Base-by-base conservation (phyloP, 2,329 filamentous ascomycete genomes). In the Ceratocystis huliohia region DNA sequence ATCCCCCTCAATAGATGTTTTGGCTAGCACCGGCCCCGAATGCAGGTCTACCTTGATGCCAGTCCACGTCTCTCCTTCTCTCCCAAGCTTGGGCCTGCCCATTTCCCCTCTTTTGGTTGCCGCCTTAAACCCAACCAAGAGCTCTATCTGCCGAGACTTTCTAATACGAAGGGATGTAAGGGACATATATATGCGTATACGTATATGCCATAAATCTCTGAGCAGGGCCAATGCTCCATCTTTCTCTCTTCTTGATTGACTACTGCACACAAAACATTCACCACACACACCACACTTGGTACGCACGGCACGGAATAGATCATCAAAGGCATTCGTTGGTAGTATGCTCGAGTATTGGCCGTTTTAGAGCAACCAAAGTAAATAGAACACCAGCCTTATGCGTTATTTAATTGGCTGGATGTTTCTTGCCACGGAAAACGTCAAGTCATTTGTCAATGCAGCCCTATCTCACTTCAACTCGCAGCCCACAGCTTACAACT, bases 401-500 rank as follows among this genome's bases (percentile, higher is more conserved):
- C 28, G 53, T n/a, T 4, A 57, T 57, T 57, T 57, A 30, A 57
- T 57, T 57, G 53, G 22, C 25, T 30, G n/a, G 15, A 15, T 30
- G 10, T 28, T 28, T 25, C 25, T 57, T 25, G 15, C 53, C 30
- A 33, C 37, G 53, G 15, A 13, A 57, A 57, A 33, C 30, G 53
- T 30, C 25, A 57, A 57, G 20, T 22, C 20, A n/a, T 10, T 17
- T 48, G n/a, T 48, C 37, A 48, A 63, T 63, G 20, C 41, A 48
- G 61, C 41, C 61, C 61, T 63, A 63, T 63, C 44, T 45, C 59
- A n/a, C 53, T 33, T 10, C 48, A 50, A 13, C 20, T 50, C 8
- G 45, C 45, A 6, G 20, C 17, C 45, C 20, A 17, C 15, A 48
- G 45, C 15, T 17, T 48, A 22, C 13, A 41, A 41, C 37, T 41